These are phyloP conservation scores for Kurtzmaniella natalensis DNA, from an alignment of 1,139 yeast genomes.

Conservation along the genomic window DNA sequence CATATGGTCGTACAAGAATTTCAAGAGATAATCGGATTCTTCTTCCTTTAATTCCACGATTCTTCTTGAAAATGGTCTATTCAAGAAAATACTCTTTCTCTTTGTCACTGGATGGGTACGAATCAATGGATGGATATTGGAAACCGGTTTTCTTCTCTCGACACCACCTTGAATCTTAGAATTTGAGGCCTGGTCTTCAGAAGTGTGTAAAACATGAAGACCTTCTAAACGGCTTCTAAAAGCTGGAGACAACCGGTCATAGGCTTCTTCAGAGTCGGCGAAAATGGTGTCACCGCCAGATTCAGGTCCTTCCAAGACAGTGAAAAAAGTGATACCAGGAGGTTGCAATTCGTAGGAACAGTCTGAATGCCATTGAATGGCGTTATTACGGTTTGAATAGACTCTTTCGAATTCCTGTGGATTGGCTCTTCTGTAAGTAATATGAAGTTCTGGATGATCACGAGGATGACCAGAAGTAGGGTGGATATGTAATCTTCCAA, in stretches of 20 bases:
- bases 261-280: conserved; percentile 61
- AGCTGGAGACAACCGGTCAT: conserved; percentile 60
- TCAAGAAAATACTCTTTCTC: conserved; percentile 48
- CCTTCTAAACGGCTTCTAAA: conserved; percentile 53
- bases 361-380: conserved; percentile 10
- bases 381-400: conserved; percentile 18
- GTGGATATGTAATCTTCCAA: conserved; percentile 27
- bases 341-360: conserved; percentile 31
- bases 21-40: conserved; percentile 48
- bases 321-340: conserved; percentile 27
- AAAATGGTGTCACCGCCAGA: conserved; percentile 73
- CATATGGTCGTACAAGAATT: conserved; percentile 46
- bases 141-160: conserved; percentile 40
- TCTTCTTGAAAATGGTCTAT: conserved; percentile 48
- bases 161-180: conserved; percentile 37
- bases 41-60: conserved; percentile 54
- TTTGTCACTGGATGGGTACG: conserved; percentile 56
- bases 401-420: conserved; percentile 19
- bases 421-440: conserved; percentile 27
- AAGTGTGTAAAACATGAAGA: conserved; percentile 62
- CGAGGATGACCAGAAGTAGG: conserved; percentile 32
- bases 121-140: conserved; percentile 50
- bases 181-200: conserved; percentile 61
- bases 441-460: conserved; percentile 24
- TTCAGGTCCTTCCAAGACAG: conserved; percentile 57